Evolutionary conservation across 768 basidiomycete species (phyloP).

Genomic region (Erythrobasidium yunnanense): DNA sequence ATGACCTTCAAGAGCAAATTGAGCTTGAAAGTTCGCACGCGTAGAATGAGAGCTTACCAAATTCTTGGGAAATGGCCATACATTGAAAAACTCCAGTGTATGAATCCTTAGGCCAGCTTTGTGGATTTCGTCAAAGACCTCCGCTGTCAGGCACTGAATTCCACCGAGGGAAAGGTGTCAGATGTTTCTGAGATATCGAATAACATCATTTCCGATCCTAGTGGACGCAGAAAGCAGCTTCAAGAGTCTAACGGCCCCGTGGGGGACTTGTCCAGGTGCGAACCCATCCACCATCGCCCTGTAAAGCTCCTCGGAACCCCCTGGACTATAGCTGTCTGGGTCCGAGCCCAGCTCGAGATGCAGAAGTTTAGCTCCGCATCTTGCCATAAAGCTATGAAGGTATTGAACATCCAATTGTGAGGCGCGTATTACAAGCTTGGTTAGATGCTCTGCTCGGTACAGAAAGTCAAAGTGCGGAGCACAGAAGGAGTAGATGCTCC

Average conservation of each 20-base stretch:
- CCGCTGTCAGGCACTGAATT: not conserved
- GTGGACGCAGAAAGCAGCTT: not conserved
- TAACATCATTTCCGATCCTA: constrained; percentile 5
- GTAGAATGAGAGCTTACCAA: no score
- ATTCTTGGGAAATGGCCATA: not conserved
- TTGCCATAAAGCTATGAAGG: not conserved
- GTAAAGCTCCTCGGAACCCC: not conserved
- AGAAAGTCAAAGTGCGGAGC: not conserved
- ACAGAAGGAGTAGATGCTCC: not conserved
- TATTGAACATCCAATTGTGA: not conserved
- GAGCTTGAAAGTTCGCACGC: no score
- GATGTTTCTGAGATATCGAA: not conserved
- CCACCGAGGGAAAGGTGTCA: not conserved
- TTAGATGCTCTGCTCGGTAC: not conserved
- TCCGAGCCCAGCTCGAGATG: constrained; percentile 1
- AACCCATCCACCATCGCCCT: not conserved
- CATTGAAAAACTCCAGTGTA: not conserved
- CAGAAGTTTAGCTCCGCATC: not conserved
- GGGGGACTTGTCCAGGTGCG: not conserved
- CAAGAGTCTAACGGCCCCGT: no score
- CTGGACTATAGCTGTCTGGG: not conserved
- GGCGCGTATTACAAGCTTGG: not conserved
- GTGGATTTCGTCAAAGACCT: not conserved
- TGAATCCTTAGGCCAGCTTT: not conserved
- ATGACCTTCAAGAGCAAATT: no score